A percentile compares a stretch with the other conserved stretches of the same genome.
phyloP scores from a whole-genome alignment of 192 early-diverging fungal species.

The Physocladia obscura region DNA sequence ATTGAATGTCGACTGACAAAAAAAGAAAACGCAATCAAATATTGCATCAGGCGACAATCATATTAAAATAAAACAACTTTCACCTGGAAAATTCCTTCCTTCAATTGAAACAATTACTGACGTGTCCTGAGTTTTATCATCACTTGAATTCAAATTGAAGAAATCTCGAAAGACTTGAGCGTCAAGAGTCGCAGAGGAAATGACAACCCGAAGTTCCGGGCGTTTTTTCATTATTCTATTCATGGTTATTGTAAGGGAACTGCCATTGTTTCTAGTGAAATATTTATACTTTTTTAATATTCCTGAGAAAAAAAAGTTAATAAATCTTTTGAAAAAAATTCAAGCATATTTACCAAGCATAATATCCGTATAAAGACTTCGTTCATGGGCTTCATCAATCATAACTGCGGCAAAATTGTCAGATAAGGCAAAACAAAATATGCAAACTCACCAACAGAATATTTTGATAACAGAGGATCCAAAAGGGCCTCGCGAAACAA shows the following conservation, averaged over 20 bases:
- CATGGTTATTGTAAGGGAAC: neutral
- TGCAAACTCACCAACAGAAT: slow-evolving; percentile 51
- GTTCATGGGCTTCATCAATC: slow-evolving; percentile 79
- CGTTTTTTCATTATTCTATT: slow-evolving; percentile 71
- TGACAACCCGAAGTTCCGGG: slow-evolving; percentile 69
- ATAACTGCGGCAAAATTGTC: slow-evolving; percentile 50
- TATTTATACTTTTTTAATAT: slow-evolving; percentile 80
- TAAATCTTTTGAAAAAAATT: no score
- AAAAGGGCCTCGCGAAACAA: slow-evolving; percentile 75
- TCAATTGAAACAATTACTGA: slow-evolving; percentile 71
- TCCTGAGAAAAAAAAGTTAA: no score
- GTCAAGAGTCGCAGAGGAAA: slow-evolving; percentile 82
- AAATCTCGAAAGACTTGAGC: slow-evolving; percentile 69
- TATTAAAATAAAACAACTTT: neutral
- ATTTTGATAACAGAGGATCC: slow-evolving; percentile 71
- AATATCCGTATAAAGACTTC: slow-evolving; percentile 63
- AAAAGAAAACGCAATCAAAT: neutral
- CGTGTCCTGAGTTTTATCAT: slow-evolving; percentile 44
- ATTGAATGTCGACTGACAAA: slow-evolving; percentile 48
- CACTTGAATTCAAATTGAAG: slow-evolving; percentile 60
- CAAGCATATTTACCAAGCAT: slow-evolving; percentile 18
- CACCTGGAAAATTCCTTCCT: slow-evolving; percentile 67
- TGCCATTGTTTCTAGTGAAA: neutral
- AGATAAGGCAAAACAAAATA: neutral
- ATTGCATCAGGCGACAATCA: neutral